Base-by-base conservation (phyloP, 345 rosid species). In the Barbarea vulgaris region DNA sequence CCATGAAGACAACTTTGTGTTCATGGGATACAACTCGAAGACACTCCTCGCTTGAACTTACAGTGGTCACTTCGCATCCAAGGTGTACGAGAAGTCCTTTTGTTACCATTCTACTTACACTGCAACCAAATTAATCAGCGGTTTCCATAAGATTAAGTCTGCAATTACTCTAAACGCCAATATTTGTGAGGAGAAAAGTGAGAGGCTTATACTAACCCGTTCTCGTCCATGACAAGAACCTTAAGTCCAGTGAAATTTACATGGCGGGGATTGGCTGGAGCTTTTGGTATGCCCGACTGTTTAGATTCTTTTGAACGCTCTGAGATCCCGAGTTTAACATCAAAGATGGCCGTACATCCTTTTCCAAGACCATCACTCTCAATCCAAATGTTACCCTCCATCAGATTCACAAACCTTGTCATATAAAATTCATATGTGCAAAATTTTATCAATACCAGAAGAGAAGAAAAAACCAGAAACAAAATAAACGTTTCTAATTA, bases 381-480 rank as follows among this genome's bases (percentile, higher is more conserved):
- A 62, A 96, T 82, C 99, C 97, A 93, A 70, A 96, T 88, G 56
- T 96, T 88, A 61, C 99, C 99, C 67, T 83, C 95, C 99, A 96
- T 93, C 63, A 96, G 95, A 88, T 83, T 86, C 61, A 96, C 99
- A 81, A 93, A 96, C 88, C 99, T 96, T 83, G 65, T 70, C 67
- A 67, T 46, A 71, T 50, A 17, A 81, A 51, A 39, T 1, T 10
- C n/a, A 70, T 24, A 69, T 56, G 14, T 50, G 27, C 51, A n/a
- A 55, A 60, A 17, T 44, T 54, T 19, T 30, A 69, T 54, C 54
- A 74, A 25, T 24, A 73, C 55, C 56, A 64, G 52, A 58, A 44
- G 58, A 42, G 22, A 63, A 47, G n/a, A 55, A 28, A 53, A 52
- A 51, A 34, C 15, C 3, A 13, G 47, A 39, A 50, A 19, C 15